These are phyloP conservation scores for Pichia sp. DNA, from an alignment of 1,139 yeast species.

Conservation along the genomic window DNA sequence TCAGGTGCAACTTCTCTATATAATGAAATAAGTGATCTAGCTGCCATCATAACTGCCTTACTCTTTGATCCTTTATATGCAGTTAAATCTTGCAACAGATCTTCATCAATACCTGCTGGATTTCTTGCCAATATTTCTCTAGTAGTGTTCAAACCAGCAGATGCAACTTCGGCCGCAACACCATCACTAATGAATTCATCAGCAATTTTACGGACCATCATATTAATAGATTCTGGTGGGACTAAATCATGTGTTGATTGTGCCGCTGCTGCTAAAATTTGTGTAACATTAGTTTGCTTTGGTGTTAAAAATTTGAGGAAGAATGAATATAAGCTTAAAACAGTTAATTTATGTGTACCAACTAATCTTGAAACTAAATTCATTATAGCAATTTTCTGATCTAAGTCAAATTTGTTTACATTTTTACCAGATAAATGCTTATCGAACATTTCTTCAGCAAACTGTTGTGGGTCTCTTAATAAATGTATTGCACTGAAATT, in stretches of 20 bases:
- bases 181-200: conserved; percentile 98
- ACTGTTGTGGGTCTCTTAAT: conserved; percentile 94
- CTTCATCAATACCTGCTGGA: conserved; percentile 85
- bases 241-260: conserved; percentile 95
- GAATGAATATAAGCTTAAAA: conserved; percentile 82
- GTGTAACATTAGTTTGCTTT: conserved; percentile 89
- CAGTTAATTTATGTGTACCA: conserved; percentile 89
- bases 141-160: conserved; percentile 94
- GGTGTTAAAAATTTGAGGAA: conserved; percentile 88
- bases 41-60: conserved; percentile 91
- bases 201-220: conserved; percentile 83
- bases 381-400: conserved; percentile 83
- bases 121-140: conserved; percentile 89
- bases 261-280: conserved; percentile 92
- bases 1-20: conserved; percentile 96
- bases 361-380: conserved; percentile 80
- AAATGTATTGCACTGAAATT: conserved; percentile 93
- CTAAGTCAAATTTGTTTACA: conserved; percentile 61
- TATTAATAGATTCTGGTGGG: conserved; percentile 83
- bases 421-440: conserved; percentile 66
- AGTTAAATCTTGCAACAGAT: conserved; percentile 78
- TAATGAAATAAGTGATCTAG: conserved; percentile 76
- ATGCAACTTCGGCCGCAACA: conserved; percentile 95
- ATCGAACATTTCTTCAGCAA: conserved; percentile 77
- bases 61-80: conserved; percentile 91